A percentile compares a stretch with the other conserved stretches of the same genome.
Evolutionary conservation across 495 filamentous ascomycete species (phyloP).

Genomic region (Neurospora sp.): DNA sequence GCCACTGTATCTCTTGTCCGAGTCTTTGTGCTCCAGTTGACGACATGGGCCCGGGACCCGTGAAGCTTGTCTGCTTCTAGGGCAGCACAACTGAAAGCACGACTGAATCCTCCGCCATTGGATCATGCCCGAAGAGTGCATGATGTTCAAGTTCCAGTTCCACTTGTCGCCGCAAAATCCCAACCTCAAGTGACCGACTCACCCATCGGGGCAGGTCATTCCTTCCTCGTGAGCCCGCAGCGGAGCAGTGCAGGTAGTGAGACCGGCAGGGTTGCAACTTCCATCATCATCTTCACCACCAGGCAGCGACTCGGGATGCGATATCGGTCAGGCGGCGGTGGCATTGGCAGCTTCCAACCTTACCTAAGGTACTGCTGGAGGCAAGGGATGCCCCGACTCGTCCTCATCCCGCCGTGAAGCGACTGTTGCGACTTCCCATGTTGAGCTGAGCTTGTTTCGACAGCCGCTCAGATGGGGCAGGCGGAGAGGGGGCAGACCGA

Average conservation of each 20-base stretch:
- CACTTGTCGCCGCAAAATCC: background rate
- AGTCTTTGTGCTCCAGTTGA: background rate
- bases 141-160: background rate
- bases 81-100: background rate
- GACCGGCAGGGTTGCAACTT: background rate
- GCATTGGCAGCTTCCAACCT: background rate
- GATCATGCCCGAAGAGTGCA: background rate
- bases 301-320: background rate
- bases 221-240: background rate
- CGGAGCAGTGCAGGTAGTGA: background rate
- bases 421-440: background rate
- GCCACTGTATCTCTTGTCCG: background rate
- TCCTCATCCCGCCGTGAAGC: background rate
- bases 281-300: background rate
- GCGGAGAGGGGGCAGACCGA: background rate
- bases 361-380: background rate
- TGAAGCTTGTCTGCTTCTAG: background rate
- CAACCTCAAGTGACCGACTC: background rate
- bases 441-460: background rate
- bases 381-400: background rate
- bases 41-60: background rate
- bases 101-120: background rate
- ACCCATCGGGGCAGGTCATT: background rate
- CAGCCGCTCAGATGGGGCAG: background rate
- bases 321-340: background rate